Evolutionary conservation across 169 alveolate genomes (phyloP).

Genomic region (Cryptosporidium sp.): DNA sequence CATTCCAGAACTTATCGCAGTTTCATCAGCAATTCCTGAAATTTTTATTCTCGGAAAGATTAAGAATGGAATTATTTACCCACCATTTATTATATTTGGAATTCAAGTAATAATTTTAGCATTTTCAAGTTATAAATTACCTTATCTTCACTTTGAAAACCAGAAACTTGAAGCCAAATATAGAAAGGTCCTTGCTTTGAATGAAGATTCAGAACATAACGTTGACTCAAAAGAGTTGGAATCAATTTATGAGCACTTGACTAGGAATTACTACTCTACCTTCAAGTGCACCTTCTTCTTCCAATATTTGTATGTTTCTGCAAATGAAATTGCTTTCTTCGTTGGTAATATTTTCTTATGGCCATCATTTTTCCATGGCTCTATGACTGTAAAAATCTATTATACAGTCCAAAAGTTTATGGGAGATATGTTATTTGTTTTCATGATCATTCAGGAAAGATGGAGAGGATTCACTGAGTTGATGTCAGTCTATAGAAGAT

Average conservation of each 20-base stretch:
- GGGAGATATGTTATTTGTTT: constrained; percentile 28
- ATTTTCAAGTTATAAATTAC: constrained; percentile 46
- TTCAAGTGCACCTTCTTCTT: constrained; percentile 48
- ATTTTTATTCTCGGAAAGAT: constrained; percentile 41
- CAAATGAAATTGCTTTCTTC: constrained; percentile 30
- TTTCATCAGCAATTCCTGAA: constrained; percentile 48
- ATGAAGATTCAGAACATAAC: constrained; percentile 36
- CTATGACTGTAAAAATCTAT: constrained; percentile 65
- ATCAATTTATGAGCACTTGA: background rate
- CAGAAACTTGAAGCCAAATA: constrained; percentile 61
- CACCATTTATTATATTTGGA: constrained; percentile 49
- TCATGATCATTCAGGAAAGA: constrained; percentile 50
- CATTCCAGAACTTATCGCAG: constrained; percentile 26
- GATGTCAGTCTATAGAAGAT: constrained; percentile 58
- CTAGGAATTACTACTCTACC: constrained; percentile 54
- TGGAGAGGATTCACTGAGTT: constrained; percentile 75
- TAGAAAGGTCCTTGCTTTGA: constrained; percentile 40
- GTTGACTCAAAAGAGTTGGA: constrained; percentile 14
- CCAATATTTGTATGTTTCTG: constrained; percentile 13
- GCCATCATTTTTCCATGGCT: constrained; percentile 70
- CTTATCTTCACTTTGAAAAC: constrained; percentile 65
- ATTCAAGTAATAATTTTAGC: constrained; percentile 28
- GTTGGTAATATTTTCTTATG: constrained; percentile 50
- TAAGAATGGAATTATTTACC: constrained; percentile 29
- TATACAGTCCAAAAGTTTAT: constrained; percentile 24